phyloP scores from a whole-genome alignment of 2,329 filamentous ascomycete species.

The Akanthomyces dipterigenus region DNA sequence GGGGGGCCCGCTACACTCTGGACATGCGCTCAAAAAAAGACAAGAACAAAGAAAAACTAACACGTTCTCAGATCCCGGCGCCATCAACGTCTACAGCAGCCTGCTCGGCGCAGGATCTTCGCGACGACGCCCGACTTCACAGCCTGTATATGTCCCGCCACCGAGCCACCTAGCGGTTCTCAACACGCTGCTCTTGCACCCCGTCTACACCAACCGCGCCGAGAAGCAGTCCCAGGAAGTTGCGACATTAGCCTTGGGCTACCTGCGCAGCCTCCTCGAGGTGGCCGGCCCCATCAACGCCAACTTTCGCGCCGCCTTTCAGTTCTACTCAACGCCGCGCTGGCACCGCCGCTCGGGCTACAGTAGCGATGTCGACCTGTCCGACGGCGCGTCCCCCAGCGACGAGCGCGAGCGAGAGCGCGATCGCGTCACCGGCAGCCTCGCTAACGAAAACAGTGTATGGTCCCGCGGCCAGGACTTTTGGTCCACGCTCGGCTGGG shows the following conservation, averaged over 20 bases:
- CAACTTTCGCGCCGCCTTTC: conserved; percentile 65
- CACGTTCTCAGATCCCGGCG: conserved; percentile 26
- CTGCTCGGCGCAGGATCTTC: conserved; percentile 50
- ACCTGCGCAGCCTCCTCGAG: conserved; percentile 60
- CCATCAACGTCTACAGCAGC: conserved; percentile 57
- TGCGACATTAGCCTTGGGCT: conserved; percentile 59
- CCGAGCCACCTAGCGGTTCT: conserved; percentile 68
- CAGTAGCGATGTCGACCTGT: conserved; percentile 36
- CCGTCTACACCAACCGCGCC: conserved; percentile 67
- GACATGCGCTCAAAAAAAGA: conserved; percentile 1
- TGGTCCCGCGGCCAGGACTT: conserved; percentile 79
- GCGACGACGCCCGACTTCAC: conserved; percentile 19
- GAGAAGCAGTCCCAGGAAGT: conserved; percentile 56
- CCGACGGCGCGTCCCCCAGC: conserved; percentile 24
- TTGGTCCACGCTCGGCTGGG: conserved; percentile 86
- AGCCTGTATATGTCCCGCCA: conserved; percentile 58
- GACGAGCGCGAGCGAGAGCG: conserved; percentile 22
- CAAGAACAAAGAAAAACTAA: neutral
- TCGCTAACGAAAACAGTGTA: conserved; percentile 59
- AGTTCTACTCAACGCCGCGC: conserved; percentile 42
- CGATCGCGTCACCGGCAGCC: conserved; percentile 43
- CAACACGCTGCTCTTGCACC: conserved; percentile 78
- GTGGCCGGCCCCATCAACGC: conserved; percentile 64
- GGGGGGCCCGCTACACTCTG: no score
- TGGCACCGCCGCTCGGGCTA: conserved; percentile 27